Conservation (phyloP, 2,329 filamentous ascomycete genomes). For the Neobulgaria alba region DNA sequence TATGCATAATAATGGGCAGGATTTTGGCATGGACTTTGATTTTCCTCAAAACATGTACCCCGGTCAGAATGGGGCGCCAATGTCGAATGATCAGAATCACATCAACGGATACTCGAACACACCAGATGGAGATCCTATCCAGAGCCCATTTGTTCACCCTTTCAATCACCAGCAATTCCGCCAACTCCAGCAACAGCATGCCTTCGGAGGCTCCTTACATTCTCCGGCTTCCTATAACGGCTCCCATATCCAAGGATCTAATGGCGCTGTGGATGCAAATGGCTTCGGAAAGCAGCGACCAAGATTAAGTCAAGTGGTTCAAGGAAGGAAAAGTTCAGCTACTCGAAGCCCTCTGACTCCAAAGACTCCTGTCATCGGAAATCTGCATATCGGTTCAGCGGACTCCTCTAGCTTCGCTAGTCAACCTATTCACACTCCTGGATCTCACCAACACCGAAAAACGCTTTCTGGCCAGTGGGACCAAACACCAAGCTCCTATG, state of each 20-base stretch:
- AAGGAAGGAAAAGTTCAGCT: conserved; percentile 61
- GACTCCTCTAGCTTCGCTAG: conserved; percentile 64
- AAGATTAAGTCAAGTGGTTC: conserved; percentile 53
- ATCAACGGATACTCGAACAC: conserved; percentile 83
- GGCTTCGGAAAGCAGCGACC: conserved; percentile 49
- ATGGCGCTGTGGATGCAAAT: conserved; percentile 40
- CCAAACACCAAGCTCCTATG: conserved; percentile 73
- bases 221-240: conserved; percentile 43
- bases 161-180: conserved; percentile 75
- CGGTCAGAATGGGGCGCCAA: conserved; percentile 44
- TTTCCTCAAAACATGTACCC: conserved; percentile 46
- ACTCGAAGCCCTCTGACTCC: conserved; percentile 75
- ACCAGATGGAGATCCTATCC: conserved; percentile 83
- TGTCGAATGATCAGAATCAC: conserved; percentile 57
- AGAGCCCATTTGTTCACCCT: conserved; percentile 76
- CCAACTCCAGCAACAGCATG: conserved; percentile 50
- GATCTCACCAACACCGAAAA: conserved; percentile 62
- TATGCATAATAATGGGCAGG: conserved; percentile 45
- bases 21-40: conserved; percentile 49
- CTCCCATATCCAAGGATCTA: conserved; percentile 41
- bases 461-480: conserved; percentile 86
- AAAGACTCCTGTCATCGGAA: conserved; percentile 69
- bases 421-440: conserved; percentile 67
- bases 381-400: conserved; percentile 55
- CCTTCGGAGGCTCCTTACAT: conserved; percentile 46